Base-by-base conservation (phyloP, 1,284 basidiomycete genomes). In the Marasmius fiardii region DNA sequence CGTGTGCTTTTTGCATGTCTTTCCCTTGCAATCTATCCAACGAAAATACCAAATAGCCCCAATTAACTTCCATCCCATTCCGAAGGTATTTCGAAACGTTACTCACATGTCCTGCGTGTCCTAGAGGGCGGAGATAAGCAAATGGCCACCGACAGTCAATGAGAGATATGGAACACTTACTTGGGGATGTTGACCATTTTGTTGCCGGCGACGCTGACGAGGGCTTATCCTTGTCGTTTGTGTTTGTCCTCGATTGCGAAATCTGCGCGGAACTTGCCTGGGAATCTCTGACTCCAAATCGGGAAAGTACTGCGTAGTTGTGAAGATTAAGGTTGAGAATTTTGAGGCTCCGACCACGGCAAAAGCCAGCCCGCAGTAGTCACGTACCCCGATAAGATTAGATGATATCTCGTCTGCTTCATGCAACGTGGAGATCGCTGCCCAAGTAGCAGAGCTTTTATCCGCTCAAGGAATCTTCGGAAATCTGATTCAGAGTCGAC, bases 1-100 rank as follows among this genome's bases (percentile, higher is more conserved):
- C 90, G 95, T 98, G 87, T 98, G 95, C 82, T 98, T 98, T 81
- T 83, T 91, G 93, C 96, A 99, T 68, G 85, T 77, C 84, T 98
- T 98, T 75, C 93, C 93, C 84, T 98, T 97, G 92, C 96, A 98
- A 84, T 88, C 95, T 90, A 73, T 37, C 53, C 44, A 53, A 50
- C 20, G 49, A 58, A 41, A 59, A 34, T 4, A 31, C 28, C 28
- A 4, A 31, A 10, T 49, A 34, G 12, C 16, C 45, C 31, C 26
- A 49, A 55, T 33, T 43, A 37, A 20, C 52, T 39, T n/a, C 28
- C 43, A 20, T 33, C 28, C n/a, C 39, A 45, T 54, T 14, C 53
- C 45, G 33, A 43, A 48, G 24, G n/a, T n/a, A n/a, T n/a, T n/a
- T n/a, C n/a, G n/a, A n/a, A 41, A 50, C 20, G 24, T 14, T 43